phyloP scores from a whole-genome alignment of 768 basidiomycete species.

The Podaxis sp. region DNA sequence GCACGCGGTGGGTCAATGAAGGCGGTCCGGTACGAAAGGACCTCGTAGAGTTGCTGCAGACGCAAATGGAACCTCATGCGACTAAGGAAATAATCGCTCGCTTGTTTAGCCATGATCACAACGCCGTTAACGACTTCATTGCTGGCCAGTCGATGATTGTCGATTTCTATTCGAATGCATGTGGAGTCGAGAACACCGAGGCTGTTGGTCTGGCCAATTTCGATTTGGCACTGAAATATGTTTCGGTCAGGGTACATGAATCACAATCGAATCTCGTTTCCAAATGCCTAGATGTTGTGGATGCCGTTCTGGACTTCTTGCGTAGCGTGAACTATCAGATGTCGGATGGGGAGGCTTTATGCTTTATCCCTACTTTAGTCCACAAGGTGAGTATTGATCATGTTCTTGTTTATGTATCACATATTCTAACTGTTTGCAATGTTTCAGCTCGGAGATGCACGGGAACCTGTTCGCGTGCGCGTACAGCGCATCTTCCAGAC shows the following conservation, averaged over 20 bases:
- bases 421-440: slow-evolving; percentile 11
- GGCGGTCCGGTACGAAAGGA: slow-evolving; percentile 83
- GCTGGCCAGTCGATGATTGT: slow-evolving; percentile 71
- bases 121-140: slow-evolving; percentile 90
- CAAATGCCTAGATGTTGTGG: slow-evolving; percentile 86
- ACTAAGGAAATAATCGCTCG: slow-evolving; percentile 73
- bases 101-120: slow-evolving; percentile 95
- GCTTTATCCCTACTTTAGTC: slow-evolving; percentile 87
- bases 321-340: slow-evolving; percentile 73
- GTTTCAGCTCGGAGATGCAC: slow-evolving; percentile 84
- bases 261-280: slow-evolving; percentile 87
- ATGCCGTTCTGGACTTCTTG: slow-evolving; percentile 75
- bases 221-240: slow-evolving; percentile 91
- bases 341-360: slow-evolving; percentile 81
- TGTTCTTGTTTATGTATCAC: not conserved
- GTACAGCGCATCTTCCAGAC: slow-evolving; percentile 84
- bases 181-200: slow-evolving; percentile 57
- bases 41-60: slow-evolving; percentile 79
- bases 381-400: slow-evolving; percentile 63
- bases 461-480: slow-evolving; percentile 77
- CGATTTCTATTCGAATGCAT: slow-evolving; percentile 69
- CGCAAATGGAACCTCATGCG: slow-evolving; percentile 87
- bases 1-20: slow-evolving; percentile 83
- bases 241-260: slow-evolving; percentile 86
- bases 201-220: slow-evolving; percentile 80